A percentile compares a stretch with the other conserved stretches of the same genome.
These are phyloP conservation scores for Candida boleticola DNA, from an alignment of 805 yeast species.

Conservation along the genomic window DNA sequence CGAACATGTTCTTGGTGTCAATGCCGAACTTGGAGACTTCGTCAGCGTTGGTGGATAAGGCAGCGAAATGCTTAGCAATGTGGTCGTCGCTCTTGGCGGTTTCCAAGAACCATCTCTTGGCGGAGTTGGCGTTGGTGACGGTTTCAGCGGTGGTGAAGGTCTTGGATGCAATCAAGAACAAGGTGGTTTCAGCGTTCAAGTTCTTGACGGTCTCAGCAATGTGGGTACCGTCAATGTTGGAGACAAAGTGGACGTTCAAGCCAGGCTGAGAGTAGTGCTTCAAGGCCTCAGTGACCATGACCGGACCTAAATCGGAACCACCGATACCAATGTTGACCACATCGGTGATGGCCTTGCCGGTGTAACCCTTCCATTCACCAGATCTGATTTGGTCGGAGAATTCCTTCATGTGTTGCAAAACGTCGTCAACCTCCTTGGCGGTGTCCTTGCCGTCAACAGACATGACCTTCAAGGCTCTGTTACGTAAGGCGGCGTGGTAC, in stretches of 20 bases:
- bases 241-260: slow-evolving; percentile 85
- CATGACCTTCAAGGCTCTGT: slow-evolving; percentile 83
- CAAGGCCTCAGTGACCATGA: slow-evolving; percentile 98
- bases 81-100: slow-evolving; percentile 63
- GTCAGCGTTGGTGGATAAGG: slow-evolving; percentile 86
- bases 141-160: slow-evolving; percentile 99
- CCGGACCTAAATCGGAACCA: slow-evolving; percentile 98
- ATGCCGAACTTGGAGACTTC: slow-evolving; percentile 96
- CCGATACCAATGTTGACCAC: slow-evolving; percentile 98
- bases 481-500: slow-evolving; percentile 94
- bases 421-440: slow-evolving; percentile 87
- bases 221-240: slow-evolving; percentile 98
- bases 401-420: slow-evolving; percentile 94
- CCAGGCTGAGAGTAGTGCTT: slow-evolving; percentile 80
- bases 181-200: slow-evolving; percentile 85
- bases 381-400: slow-evolving; percentile 87
- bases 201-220: slow-evolving; percentile 83
- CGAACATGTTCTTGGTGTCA: slow-evolving; percentile 97
- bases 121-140: slow-evolving; percentile 91
- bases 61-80: slow-evolving; percentile 97
- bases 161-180: slow-evolving; percentile 91
- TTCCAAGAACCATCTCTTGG: slow-evolving; percentile 89
- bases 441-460: slow-evolving; percentile 86
- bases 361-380: slow-evolving; percentile 95
- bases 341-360: slow-evolving; percentile 91